Conservation (phyloP, 2,329 filamentous ascomycete species). For the Diaporthe citriasiana region DNA sequence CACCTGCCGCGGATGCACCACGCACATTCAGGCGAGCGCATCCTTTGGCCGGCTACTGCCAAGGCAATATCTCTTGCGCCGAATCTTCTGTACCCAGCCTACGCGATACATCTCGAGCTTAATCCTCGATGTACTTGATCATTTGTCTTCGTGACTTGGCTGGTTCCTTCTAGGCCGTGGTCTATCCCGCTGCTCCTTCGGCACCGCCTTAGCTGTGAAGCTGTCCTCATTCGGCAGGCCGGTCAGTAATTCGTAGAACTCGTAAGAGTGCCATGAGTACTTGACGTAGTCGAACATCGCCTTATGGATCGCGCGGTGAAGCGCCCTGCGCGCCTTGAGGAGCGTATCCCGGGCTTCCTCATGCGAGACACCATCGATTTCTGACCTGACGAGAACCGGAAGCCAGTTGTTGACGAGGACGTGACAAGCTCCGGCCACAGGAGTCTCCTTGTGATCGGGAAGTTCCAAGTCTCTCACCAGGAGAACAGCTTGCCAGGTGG, state of each 20-base stretch:
- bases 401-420: constrained; percentile 35
- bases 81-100: background rate
- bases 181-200: background rate
- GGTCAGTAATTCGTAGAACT: constrained; percentile 19
- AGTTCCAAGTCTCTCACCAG: constrained; percentile 5
- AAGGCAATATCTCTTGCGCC: background rate
- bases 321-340: constrained; percentile 9
- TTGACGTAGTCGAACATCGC: constrained; percentile 31
- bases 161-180: background rate
- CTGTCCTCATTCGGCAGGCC: constrained; percentile 14
- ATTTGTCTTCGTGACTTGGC: too few relatives aligned
- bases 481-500: constrained; percentile 27
- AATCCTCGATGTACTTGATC: background rate
- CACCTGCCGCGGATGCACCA: background rate
- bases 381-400: constrained; percentile 36
- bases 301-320: constrained; percentile 23
- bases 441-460: background rate
- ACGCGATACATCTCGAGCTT: background rate
- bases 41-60: background rate
- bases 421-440: background rate
- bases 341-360: constrained; percentile 24
- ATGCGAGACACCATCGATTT: constrained; percentile 1
- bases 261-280: background rate
- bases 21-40: background rate
- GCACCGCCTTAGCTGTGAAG: background rate